Conservation (phyloP, 768 basidiomycete genomes). For the Cystoderma amianthinum region DNA sequence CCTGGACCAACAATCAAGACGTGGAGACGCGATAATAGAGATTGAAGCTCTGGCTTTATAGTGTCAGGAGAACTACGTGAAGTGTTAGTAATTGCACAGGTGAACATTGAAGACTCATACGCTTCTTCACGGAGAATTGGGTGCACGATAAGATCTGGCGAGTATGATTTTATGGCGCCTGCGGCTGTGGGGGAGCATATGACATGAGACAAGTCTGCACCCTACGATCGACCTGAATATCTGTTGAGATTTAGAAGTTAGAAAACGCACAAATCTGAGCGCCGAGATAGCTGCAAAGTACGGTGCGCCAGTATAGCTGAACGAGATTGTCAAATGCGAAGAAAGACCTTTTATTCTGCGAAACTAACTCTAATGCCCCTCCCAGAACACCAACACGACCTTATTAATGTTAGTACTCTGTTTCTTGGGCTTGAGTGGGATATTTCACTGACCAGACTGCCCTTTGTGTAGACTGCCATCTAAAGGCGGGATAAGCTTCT, state of each 20-base stretch:
- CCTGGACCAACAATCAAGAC: slow-evolving; percentile 93
- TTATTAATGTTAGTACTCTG: slow-evolving; percentile 12
- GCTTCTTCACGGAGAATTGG: slow-evolving; percentile 72
- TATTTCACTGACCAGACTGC: slow-evolving; percentile 64
- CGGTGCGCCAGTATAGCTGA: slow-evolving; percentile 93
- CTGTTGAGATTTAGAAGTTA: neutral
- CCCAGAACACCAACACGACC: slow-evolving; percentile 93
- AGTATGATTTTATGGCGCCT: slow-evolving; percentile 92
- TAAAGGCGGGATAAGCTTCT: slow-evolving; percentile 84
- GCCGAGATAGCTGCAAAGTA: slow-evolving; percentile 94
- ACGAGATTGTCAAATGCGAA: neutral
- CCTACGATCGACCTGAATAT: slow-evolving; percentile 32
- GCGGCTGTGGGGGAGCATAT: slow-evolving; percentile 94
- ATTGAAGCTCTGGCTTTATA: slow-evolving; percentile 48
- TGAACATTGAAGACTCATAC: slow-evolving; percentile 27
- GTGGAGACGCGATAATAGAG: slow-evolving; percentile 80
- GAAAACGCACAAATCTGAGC: slow-evolving; percentile 61
- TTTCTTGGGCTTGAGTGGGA: neutral
- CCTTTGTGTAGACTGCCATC: slow-evolving; percentile 90
- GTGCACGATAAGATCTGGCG: slow-evolving; percentile 95
- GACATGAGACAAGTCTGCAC: slow-evolving; percentile 93
- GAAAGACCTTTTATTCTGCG: neutral
- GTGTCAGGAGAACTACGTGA: slow-evolving; percentile 35
- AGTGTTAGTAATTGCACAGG: slow-evolving; percentile 2
- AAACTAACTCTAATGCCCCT: slow-evolving; percentile 82